A percentile compares a stretch with the other conserved stretches of the same genome.
phyloP scores from a whole-genome alignment of 768 basidiomycete species.

The Boletus sp. region DNA sequence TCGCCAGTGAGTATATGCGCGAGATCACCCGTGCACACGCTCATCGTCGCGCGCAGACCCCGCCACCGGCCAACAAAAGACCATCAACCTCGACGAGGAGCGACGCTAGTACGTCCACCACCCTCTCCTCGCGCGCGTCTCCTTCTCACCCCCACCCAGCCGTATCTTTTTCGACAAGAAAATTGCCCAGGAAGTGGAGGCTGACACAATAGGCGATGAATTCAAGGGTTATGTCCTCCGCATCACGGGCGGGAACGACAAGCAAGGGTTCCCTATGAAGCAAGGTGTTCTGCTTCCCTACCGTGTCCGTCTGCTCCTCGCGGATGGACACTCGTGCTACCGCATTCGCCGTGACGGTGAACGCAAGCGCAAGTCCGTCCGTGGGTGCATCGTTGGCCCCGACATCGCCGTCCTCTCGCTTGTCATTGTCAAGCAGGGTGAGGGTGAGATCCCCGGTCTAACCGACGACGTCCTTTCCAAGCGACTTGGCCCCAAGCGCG shows the following conservation, averaged over 20 bases:
- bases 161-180: slow-evolving; percentile 97
- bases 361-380: slow-evolving; percentile 98
- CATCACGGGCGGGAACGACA: slow-evolving; percentile 98
- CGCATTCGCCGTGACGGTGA: slow-evolving; percentile 89
- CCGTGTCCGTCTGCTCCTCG: slow-evolving; percentile 90
- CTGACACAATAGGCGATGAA: slow-evolving; percentile 89
- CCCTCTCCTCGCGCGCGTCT: background rate
- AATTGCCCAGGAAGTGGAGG: slow-evolving; percentile 92
- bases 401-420: slow-evolving; percentile 94
- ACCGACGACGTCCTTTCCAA: slow-evolving; percentile 93
- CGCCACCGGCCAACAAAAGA: slow-evolving; percentile 97
- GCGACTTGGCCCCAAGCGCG: slow-evolving; percentile 94
- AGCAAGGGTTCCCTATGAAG: slow-evolving; percentile 99
- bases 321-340: slow-evolving; percentile 98
- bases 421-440: slow-evolving; percentile 96
- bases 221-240: slow-evolving; percentile 96
- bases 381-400: slow-evolving; percentile 95
- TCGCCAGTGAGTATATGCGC: slow-evolving; percentile 68
- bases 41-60: slow-evolving; percentile 57
- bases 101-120: slow-evolving; percentile 60
- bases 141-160: slow-evolving; percentile 40
- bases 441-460: slow-evolving; percentile 82
- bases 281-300: slow-evolving; percentile 95
- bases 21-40: slow-evolving; percentile 2
- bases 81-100: slow-evolving; percentile 92